Evolutionary conservation across 768 basidiomycete species (phyloP).

Genomic region (Phanerochaete carnosa): DNA sequence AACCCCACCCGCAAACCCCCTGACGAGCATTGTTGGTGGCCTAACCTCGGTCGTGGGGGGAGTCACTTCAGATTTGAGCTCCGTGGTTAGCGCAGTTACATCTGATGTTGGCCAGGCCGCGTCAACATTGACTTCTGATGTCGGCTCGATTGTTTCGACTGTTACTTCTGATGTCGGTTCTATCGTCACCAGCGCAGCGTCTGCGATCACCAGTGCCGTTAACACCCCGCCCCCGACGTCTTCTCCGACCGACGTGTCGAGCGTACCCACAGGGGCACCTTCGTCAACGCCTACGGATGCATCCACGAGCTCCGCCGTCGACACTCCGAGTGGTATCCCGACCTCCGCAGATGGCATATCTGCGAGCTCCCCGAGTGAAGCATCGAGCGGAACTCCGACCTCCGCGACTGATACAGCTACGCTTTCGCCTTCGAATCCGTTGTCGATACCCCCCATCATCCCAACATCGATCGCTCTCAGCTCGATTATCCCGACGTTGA

Average conservation of each 20-base stretch:
- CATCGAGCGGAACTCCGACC: background rate
- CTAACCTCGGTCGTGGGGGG: slow-evolving; percentile 13
- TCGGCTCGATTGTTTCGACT: background rate
- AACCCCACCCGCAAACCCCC: slow-evolving; percentile 3
- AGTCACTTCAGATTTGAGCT: slow-evolving; percentile 2
- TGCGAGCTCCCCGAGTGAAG: background rate
- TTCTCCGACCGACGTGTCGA: background rate
- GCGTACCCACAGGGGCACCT: background rate
- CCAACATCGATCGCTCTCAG: background rate
- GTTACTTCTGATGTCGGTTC: background rate
- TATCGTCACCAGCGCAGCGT: background rate
- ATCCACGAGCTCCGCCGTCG: background rate
- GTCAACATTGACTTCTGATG: background rate
- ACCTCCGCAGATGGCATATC: background rate
- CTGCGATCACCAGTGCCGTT: background rate
- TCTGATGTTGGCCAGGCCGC: background rate
- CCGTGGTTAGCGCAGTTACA: background rate
- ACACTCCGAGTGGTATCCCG: background rate
- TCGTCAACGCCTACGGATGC: background rate
- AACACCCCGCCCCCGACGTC: background rate
- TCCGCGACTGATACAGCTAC: background rate
- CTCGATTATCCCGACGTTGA: background rate
- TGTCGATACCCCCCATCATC: too few species aligned
- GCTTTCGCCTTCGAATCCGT: background rate
- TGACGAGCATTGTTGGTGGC: slow-evolving; percentile 15